phyloP scores from a whole-genome alignment of 2,329 filamentous ascomycete species.

The Paecilomyces fulvus region DNA sequence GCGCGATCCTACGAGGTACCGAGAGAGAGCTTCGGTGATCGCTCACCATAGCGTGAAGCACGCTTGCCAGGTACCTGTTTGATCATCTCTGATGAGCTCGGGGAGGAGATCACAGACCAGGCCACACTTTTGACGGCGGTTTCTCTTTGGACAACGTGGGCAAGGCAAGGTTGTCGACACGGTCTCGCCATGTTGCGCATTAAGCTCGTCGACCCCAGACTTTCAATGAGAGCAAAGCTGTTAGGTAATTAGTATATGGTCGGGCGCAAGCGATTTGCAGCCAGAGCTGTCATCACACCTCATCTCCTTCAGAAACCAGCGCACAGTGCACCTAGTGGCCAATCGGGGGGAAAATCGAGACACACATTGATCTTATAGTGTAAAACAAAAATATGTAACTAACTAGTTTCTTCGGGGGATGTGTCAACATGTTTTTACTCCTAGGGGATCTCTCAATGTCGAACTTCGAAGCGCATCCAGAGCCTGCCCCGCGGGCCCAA shows the following conservation, averaged over 20 bases:
- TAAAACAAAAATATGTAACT: not conserved
- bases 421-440: not conserved
- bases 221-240: constrained; percentile 13
- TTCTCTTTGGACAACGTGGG: not conserved
- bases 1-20: not conserved
- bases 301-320: constrained; percentile 4
- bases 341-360: not conserved
- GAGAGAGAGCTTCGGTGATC: not conserved
- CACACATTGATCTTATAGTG: too few relatives aligned
- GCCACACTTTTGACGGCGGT: not conserved
- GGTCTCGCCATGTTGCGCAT: not conserved
- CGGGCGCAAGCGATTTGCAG: constrained; percentile 16
- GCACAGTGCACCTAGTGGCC: constrained; percentile 18
- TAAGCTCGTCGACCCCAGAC: not conserved
- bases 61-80: not conserved
- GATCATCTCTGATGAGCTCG: not conserved
- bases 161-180: not conserved
- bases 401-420: not conserved
- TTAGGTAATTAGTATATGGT: constrained; percentile 25
- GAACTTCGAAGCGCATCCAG: too few relatives aligned
- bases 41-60: not conserved
- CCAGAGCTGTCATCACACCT: not conserved
- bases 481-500: not conserved
- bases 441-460: too few relatives aligned
- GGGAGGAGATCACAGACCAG: not conserved